A percentile compares a stretch with the other conserved stretches of the same genome.
Evolutionary conservation across 768 basidiomycete genomes (phyloP).

Genomic region (Cystofilobasidium bisporidii): DNA sequence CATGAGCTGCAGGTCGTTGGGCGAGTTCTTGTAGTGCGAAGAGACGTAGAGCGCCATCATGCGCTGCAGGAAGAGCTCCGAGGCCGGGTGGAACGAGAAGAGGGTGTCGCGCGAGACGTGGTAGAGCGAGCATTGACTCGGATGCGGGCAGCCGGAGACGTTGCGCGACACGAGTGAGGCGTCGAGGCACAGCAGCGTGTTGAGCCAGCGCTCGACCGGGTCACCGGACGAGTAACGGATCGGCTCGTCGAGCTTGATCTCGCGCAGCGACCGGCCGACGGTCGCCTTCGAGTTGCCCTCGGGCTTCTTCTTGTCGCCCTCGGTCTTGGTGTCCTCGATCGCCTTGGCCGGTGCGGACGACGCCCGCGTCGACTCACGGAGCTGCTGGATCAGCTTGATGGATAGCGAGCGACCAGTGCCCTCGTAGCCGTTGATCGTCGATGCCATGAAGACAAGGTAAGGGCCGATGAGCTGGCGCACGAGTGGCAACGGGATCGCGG

Average conservation of each 20-base stretch:
- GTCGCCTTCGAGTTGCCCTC: conserved; percentile 14
- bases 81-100: conserved; percentile 93
- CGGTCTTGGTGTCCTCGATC: conserved; percentile 22
- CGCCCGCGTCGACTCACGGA: conserved; percentile 68
- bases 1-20: conserved; percentile 95
- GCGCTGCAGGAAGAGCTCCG: conserved; percentile 92
- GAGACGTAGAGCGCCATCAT: conserved; percentile 99
- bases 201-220: conserved; percentile 89
- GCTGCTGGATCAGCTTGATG: conserved; percentile 92
- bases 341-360: not conserved
- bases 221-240: conserved; percentile 85
- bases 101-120: conserved; percentile 91
- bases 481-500: conserved; percentile 91
- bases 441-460: conserved; percentile 96
- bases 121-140: conserved; percentile 85
- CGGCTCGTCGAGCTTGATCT: conserved; percentile 89
- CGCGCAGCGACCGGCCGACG: conserved; percentile 57
- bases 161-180: conserved; percentile 54
- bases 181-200: conserved; percentile 78
- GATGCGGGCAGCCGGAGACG: conserved; percentile 73
- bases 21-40: conserved; percentile 97
- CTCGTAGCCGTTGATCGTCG: conserved; percentile 99
- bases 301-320: conserved; percentile 19
- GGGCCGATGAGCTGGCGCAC: conserved; percentile 86
- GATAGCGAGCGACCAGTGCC: conserved; percentile 98